Evolutionary conservation across 306 rosid genomes (phyloP).

Genomic region (Datisca glomerata): DNA sequence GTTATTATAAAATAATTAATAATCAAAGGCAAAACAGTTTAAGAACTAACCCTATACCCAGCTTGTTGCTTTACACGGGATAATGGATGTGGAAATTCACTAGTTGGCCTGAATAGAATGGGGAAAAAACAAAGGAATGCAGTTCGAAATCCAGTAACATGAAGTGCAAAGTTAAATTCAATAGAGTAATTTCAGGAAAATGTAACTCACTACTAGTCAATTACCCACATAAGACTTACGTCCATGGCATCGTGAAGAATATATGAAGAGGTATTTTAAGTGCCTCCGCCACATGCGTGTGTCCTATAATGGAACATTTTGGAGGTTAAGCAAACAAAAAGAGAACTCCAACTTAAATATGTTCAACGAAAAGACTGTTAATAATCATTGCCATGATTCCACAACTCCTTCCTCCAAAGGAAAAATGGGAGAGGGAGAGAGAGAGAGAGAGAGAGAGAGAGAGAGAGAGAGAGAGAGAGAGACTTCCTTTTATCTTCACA

Average conservation of each 20-base stretch:
- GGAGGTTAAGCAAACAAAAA: not conserved
- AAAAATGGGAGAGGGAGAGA: too few species aligned
- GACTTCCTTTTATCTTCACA: too few species aligned
- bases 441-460: too few species aligned
- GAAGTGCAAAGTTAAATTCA: conserved; percentile 13
- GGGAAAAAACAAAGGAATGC: conserved; percentile 15
- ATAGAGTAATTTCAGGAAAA: conserved; percentile 5
- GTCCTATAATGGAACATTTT: conserved; percentile 50
- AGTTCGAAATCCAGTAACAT: conserved; percentile 15
- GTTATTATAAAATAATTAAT: too few species aligned
- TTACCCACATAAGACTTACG: conserved; percentile 82
- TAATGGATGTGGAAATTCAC: conserved; percentile 95
- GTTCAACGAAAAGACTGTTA: too few species aligned
- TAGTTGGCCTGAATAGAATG: conserved; percentile 73
- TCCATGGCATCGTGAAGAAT: conserved; percentile 99
- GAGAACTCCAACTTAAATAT: too few species aligned
- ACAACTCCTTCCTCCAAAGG: too few species aligned
- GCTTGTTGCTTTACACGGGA: conserved; percentile 94
- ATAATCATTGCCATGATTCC: too few species aligned
- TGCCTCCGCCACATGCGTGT: conserved; percentile 96
- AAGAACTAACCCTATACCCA: conserved; percentile 72
- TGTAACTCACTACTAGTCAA: conserved; percentile 13
- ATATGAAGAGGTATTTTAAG: conserved; percentile 85
- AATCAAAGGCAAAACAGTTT: too few species aligned
- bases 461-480: too few species aligned